Conservation (phyloP, 441 rosid species). For the Adansonia grandidieri region DNA sequence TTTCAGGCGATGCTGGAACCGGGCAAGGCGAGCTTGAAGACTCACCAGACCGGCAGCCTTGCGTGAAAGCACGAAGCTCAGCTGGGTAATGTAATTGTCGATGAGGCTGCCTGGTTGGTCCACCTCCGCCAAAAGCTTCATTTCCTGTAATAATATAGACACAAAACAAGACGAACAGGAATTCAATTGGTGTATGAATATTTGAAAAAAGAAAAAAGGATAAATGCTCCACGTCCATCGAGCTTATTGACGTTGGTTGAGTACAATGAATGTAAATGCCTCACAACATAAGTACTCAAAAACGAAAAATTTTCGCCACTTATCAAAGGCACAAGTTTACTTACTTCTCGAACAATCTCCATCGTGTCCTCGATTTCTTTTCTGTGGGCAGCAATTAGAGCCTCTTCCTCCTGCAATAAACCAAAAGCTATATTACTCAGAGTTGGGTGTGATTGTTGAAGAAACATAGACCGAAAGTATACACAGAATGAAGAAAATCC, state of each 20-base stretch:
- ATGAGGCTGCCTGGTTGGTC: conserved; percentile 98
- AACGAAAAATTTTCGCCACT: not conserved
- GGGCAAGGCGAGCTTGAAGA: conserved; percentile 93
- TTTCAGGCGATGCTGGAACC: conserved; percentile 96
- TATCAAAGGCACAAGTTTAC: conserved; percentile 21
- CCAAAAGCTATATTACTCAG: not conserved
- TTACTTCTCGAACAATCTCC: conserved; percentile 98
- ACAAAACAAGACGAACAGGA: not conserved
- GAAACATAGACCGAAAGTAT: not conserved
- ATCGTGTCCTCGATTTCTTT: conserved; percentile 99
- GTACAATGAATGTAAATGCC: not conserved
- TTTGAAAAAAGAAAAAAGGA: not conserved
- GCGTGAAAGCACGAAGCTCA: conserved; percentile 91
- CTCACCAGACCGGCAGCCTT: conserved; percentile 96
- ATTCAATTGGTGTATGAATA: not conserved
- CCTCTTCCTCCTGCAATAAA: conserved; percentile 85
- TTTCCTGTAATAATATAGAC: conserved; percentile 62
- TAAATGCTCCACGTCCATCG: not conserved
- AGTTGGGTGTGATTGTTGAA: too few species aligned
- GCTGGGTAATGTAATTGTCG: conserved; percentile 83
- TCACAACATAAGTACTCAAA: conserved; percentile 11
- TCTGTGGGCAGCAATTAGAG: conserved; percentile 87
- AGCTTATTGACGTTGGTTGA: not conserved
- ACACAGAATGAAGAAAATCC: not conserved
- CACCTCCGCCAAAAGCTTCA: conserved; percentile 94